A percentile compares a stretch with the other conserved stretches of the same genome.
Conservation (phyloP, 495 filamentous ascomycete genomes). For the Penicillium subrubescens region DNA sequence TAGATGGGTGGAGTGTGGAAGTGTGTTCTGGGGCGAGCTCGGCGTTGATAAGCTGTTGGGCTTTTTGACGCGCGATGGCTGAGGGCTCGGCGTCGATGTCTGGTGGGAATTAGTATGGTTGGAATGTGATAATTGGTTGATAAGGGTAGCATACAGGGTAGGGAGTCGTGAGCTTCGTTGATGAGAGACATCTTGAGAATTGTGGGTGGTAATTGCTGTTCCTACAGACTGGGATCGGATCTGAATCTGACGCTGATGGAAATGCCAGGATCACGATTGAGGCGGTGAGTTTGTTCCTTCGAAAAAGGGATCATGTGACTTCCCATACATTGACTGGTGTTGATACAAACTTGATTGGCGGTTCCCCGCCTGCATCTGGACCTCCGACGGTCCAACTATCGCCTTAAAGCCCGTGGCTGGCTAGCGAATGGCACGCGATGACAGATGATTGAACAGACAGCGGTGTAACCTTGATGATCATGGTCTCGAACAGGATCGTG, state of each 20-base stretch:
- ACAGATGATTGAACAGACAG: neutral
- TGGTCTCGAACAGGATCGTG: constrained; percentile 1
- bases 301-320: neutral
- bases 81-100: constrained; percentile 74
- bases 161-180: constrained; percentile 74
- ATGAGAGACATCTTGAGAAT: constrained; percentile 64
- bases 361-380: constrained; percentile 1
- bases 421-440: neutral
- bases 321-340: neutral
- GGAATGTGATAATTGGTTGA: neutral
- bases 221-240: neutral
- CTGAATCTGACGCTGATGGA: neutral
- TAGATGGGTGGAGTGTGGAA: constrained; percentile 41
- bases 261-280: neutral
- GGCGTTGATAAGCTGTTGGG: constrained; percentile 63
- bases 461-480: constrained; percentile 6
- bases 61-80: constrained; percentile 55
- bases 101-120: constrained; percentile 34
- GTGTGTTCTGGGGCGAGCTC: constrained; percentile 57
- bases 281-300: neutral
- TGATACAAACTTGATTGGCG: neutral
- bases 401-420: neutral
- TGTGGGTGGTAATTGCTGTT: neutral
- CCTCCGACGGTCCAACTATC: neutral
- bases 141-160: constrained; percentile 64